Base-by-base conservation (phyloP, 176 grass and related monocot species). In the Echinochloa phyllopogon region DNA sequence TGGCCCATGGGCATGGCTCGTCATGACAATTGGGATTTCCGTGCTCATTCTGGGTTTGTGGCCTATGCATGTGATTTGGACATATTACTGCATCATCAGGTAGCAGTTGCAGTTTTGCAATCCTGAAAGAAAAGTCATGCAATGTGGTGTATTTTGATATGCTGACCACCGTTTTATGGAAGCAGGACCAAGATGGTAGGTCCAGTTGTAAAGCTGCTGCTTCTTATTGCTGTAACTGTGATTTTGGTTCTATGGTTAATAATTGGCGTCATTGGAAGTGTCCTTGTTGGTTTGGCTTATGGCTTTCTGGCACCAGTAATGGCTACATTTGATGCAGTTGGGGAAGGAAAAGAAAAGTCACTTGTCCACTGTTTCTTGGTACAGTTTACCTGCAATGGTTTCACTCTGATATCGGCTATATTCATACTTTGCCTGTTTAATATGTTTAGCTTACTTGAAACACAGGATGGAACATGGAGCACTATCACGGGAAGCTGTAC, bases 391-490 rank as follows among this genome's bases (percentile, higher is more conserved):
- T 45, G 36, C 38, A 48, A n/a, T 7, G 4, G 10, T 42, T 27
- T 64, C 71, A 65, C 18, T 21, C 17, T 64, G 9, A 71, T 50
- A 76, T 53, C 40, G 24, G 27, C 41, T 7, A 25, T 44, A 10
- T 81, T 59, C 8, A 4, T 14, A 72, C 0, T 66, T 78, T 51
- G 36, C 38, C 43, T 86, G 3, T 77, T 90, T 57, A 57, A 71
- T 38, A 82, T 86, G 47, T 48, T 18, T 57, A 39, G 65, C 47
- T 88, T 55, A 50, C 78, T 74, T 56, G 70, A 87, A 75, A 87
- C 66, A 23, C 79, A 98, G 96, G 96, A 94, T 92, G 96, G 96
- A 72, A 98, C 96, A 84, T 98, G 91, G 89, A 95, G 87, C 69
- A 92, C 93, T 83, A 86, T 98, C 55, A 87, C 94, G 82, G 87